Conservation (phyloP, 345 rosid species). For the Eucalyptus shirleyi region DNA sequence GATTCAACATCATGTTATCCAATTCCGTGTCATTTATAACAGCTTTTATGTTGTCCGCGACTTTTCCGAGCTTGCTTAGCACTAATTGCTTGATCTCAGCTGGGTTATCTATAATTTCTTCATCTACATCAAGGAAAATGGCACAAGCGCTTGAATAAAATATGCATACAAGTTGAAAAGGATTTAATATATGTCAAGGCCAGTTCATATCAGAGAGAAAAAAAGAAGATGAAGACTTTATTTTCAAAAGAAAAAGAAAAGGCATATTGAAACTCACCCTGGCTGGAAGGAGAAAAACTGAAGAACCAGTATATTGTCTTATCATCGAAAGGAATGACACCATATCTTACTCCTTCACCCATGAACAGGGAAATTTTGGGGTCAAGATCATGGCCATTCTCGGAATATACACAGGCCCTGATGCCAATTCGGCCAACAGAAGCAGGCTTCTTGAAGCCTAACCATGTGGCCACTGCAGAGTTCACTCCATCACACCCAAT, state of each 20-base stretch:
- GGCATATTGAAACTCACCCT: constrained; percentile 7
- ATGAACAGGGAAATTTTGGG: constrained; percentile 12
- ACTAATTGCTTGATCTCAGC: constrained; percentile 27
- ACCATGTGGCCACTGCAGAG: constrained; percentile 53
- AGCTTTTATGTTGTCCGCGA: constrained; percentile 11
- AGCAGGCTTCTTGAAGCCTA: constrained; percentile 39
- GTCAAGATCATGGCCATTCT: constrained; percentile 24
- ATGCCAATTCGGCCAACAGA: constrained; percentile 21
- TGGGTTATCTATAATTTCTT: constrained; percentile 11
- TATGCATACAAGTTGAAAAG: neutral
- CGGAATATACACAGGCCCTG: constrained; percentile 27
- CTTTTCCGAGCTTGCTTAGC: constrained; percentile 17
- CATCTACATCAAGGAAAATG: neutral
- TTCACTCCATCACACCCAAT: constrained; percentile 70
- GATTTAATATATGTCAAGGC: neutral
- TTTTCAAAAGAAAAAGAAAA: too few relatives aligned
- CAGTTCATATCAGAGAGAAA: neutral
- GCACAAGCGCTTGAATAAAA: neutral
- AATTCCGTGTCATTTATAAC: constrained; percentile 23
- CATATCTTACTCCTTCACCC: constrained; percentile 37
- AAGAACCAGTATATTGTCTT: constrained; percentile 5
- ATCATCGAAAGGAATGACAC: constrained; percentile 37
- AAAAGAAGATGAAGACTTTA: neutral
- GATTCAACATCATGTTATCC: constrained; percentile 11
- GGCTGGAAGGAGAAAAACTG: neutral